phyloP scores from a whole-genome alignment of 352 stramenopile genomes.

The Pythium oligandrum region DNA sequence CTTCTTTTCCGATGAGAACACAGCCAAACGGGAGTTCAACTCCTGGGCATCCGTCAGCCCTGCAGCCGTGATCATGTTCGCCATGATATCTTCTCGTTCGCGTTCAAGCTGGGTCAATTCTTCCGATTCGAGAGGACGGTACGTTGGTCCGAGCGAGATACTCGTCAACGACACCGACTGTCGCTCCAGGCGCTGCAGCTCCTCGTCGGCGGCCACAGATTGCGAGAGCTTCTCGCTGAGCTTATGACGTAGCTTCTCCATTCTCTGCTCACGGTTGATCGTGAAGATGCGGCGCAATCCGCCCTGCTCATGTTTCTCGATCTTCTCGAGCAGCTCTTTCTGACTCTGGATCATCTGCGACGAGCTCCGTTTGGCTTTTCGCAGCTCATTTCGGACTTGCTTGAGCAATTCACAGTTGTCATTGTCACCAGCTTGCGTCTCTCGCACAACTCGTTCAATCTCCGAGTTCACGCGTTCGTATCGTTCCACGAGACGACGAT shows the following conservation, averaged over 20 bases:
- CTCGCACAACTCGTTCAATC: constrained; percentile 63
- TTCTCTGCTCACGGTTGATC: constrained; percentile 62
- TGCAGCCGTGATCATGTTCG: constrained; percentile 50
- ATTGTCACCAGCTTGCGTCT: constrained; percentile 30
- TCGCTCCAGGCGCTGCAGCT: constrained; percentile 59
- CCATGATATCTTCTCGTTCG: constrained; percentile 71
- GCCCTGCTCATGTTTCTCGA: constrained; percentile 66
- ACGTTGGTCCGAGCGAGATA: constrained; percentile 38
- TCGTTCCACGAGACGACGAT: constrained; percentile 60
- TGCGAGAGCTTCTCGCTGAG: constrained; percentile 70
- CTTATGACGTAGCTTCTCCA: constrained; percentile 68
- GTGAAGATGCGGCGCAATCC: constrained; percentile 63
- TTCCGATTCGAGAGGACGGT: constrained; percentile 23
- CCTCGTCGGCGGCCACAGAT: constrained; percentile 56
- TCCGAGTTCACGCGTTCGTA: constrained; percentile 77
- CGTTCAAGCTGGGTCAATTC: constrained; percentile 57
- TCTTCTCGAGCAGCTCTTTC: constrained; percentile 79
- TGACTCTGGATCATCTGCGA: constrained; percentile 75
- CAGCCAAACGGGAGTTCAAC: constrained; percentile 63
- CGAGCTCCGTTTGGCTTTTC: constrained; percentile 58
- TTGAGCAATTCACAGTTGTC: constrained; percentile 26
- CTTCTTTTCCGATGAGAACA: constrained; percentile 77
- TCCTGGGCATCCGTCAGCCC: constrained; percentile 64
- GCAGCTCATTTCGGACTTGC: constrained; percentile 35
- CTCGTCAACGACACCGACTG: constrained; percentile 59